Evolutionary conservation across 2,329 filamentous ascomycete genomes (phyloP), one percentile per base, ranked within the genome.

Genomic region (Plenodomus biglobosus): DNA sequence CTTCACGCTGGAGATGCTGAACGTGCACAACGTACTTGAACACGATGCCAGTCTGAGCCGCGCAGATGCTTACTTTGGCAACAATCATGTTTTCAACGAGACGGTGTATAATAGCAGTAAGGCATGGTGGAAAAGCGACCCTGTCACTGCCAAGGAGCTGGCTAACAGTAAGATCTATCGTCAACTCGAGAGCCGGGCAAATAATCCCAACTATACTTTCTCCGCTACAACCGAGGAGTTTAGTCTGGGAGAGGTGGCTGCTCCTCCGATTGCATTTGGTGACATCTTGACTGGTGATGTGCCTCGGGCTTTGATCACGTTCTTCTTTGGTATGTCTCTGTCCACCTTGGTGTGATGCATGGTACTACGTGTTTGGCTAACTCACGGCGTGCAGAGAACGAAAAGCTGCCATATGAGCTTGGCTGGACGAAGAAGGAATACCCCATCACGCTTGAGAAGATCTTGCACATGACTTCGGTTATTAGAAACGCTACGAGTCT

Each of bases 51-150:
- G 76, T 49, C 45, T 78, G 19, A 78, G 75, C 35, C 78, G 79
- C 20, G 58, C 69, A 1, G 80, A 83, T 48, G 76, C 73, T 8
- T 77, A 67, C 69, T 73, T 80, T 44, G 80, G 79, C 18, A 76
- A 78, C 62, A 77, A 78, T 54, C 73, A 78, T 55, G 46, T 75
- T 46, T 83, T 83, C 70, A 80, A 83, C 64, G 66, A 76, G 43
- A 75, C 72, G 2, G 61, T 81, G 52, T 83, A 82, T 61, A 73
- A 77, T 15, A 42, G 63, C 74, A 46, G 75, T 74, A 0, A 68
- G 56, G 34, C 48, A 56, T 82, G 76, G 65, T 83, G 78, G 76
- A 78, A 73, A 0, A 66, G 47, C 0, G 60, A 71, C 2, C 63
- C 69, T 16, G 58, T 82, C 0, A 57, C 53, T 2, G 49, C 55